phyloP scores from a whole-genome alignment of 257 asterid genomes.

The Scutellaria galericulata region DNA sequence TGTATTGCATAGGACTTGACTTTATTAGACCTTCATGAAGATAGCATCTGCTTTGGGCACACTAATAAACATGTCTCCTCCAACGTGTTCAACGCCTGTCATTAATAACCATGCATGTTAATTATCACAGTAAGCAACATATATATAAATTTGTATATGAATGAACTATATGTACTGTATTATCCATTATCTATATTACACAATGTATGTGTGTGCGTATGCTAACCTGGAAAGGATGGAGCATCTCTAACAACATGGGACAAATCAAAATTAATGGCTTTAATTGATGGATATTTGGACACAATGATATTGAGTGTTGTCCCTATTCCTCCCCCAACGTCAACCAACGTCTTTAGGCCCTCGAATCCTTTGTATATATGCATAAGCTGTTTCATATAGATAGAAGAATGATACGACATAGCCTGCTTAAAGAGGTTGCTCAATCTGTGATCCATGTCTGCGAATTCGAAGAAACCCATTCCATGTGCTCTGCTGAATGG shows the following conservation, averaged over 20 bases:
- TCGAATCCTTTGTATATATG: conserved; percentile 45
- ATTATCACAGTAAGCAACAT: too few species aligned
- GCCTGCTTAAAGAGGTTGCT: conserved; percentile 38
- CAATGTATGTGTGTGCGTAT: background rate
- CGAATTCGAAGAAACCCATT: conserved; percentile 44
- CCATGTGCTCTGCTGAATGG: conserved; percentile 51
- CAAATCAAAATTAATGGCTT: conserved; percentile 52
- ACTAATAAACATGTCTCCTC: background rate
- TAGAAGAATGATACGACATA: conserved; percentile 41
- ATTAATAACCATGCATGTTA: background rate
- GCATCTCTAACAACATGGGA: conserved; percentile 58
- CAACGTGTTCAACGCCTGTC: background rate
- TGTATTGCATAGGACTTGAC: too few species aligned
- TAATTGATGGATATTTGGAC: conserved; percentile 46
- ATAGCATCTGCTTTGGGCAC: background rate
- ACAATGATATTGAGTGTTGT: conserved; percentile 39
- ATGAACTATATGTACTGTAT: background rate
- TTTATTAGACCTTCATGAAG: background rate
- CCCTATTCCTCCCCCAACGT: conserved; percentile 60
- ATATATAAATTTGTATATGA: background rate
- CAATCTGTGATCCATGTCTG: conserved; percentile 29
- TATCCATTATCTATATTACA: too few species aligned
- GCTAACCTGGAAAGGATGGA: conserved; percentile 46
- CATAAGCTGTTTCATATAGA: conserved; percentile 39
- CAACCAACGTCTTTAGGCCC: conserved; percentile 43